Evolutionary conservation across 2,329 filamentous ascomycete species (phyloP).

Genomic region (Mariannaea sp.): DNA sequence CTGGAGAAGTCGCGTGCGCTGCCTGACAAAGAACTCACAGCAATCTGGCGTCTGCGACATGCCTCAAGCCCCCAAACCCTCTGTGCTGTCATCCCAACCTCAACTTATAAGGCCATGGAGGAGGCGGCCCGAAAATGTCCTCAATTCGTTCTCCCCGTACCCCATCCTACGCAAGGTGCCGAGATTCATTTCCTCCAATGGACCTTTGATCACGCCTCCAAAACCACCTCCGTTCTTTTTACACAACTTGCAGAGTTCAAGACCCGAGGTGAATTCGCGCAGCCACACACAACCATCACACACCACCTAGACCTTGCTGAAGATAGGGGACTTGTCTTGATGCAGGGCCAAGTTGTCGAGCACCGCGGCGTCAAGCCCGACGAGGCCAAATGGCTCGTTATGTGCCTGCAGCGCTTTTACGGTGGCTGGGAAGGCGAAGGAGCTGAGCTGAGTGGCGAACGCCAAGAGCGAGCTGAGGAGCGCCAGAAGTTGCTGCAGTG

Average conservation of each 20-base stretch:
- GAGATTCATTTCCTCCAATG: slow-evolving; percentile 98
- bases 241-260: slow-evolving; percentile 95
- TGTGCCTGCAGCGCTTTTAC: slow-evolving; percentile 96
- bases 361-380: slow-evolving; percentile 76
- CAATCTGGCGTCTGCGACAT: slow-evolving; percentile 89
- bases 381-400: slow-evolving; percentile 86
- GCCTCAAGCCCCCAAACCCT: slow-evolving; percentile 73
- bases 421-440: slow-evolving; percentile 62
- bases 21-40: slow-evolving; percentile 79
- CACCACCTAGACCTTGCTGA: slow-evolving; percentile 82
- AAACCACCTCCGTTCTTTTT: slow-evolving; percentile 81
- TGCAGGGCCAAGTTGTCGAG: slow-evolving; percentile 81
- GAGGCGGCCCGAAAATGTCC: slow-evolving; percentile 74
- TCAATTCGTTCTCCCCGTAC: slow-evolving; percentile 88
- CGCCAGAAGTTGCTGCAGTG: slow-evolving; percentile 76
- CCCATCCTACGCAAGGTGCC: slow-evolving; percentile 69
- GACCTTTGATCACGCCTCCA: slow-evolving; percentile 75
- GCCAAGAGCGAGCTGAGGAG: slow-evolving; percentile 61
- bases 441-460: slow-evolving; percentile 42
- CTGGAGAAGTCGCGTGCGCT: slow-evolving; percentile 75
- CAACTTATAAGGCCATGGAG: slow-evolving; percentile 76
- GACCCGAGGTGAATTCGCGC: slow-evolving; percentile 82
- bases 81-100: slow-evolving; percentile 78
- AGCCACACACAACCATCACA: slow-evolving; percentile 91
- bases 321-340: slow-evolving; percentile 78